These are phyloP conservation scores for Cyberlindnera saturnus DNA, from an alignment of 805 yeast species.

Conservation along the genomic window DNA sequence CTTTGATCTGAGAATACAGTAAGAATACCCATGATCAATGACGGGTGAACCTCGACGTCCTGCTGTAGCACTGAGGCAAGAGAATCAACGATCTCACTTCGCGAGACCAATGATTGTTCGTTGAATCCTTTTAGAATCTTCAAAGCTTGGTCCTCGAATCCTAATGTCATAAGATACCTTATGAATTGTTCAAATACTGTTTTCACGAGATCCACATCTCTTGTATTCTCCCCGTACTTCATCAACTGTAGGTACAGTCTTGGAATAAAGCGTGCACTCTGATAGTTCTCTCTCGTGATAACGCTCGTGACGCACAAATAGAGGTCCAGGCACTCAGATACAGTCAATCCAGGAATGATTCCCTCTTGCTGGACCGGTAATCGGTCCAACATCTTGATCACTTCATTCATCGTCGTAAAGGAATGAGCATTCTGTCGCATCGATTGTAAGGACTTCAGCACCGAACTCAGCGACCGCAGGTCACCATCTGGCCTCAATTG, in stretches of 20 bases:
- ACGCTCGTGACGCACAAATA: constrained; percentile 6
- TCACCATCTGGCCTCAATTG: not conserved
- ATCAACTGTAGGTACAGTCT: constrained; percentile 18
- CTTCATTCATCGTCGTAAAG: constrained; percentile 11
- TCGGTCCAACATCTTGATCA: constrained; percentile 13
- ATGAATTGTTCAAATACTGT: constrained; percentile 11
- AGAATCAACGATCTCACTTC: not conserved
- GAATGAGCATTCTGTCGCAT: constrained; percentile 2
- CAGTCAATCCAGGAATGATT: constrained; percentile 8
- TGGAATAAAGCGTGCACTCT: constrained; percentile 20
- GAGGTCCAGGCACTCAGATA: constrained; percentile 5
- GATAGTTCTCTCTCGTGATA: constrained; percentile 13
- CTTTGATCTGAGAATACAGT: not conserved
- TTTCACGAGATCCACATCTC: constrained; percentile 3
- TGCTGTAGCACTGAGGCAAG: not conserved
- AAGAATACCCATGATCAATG: not conserved
- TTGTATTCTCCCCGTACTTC: not conserved
- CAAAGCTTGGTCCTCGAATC: constrained; percentile 12
- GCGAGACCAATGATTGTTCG: not conserved
- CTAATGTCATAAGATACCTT: constrained; percentile 11
- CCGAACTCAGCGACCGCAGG: not conserved
- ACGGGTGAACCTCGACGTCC: not conserved
- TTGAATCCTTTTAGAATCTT: constrained; percentile 1
- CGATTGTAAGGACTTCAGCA: constrained; percentile 2
- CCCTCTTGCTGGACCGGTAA: not conserved